Base-by-base conservation (phyloP, 2,329 filamentous ascomycete species). In the Proliferodiscus dingleyae region DNA sequence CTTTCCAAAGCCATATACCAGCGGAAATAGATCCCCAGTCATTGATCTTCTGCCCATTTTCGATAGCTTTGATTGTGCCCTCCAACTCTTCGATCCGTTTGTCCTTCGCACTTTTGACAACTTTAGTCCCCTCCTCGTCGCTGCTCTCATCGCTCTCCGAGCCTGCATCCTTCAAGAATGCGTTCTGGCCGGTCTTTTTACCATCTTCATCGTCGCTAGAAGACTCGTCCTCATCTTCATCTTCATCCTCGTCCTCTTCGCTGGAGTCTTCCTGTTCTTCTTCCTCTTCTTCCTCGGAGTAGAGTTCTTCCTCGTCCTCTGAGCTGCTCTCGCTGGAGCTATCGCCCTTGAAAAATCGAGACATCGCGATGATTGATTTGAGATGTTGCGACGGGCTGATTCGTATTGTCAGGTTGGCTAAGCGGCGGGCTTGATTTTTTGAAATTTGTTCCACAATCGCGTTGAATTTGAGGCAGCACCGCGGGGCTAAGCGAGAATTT, bases 51-150 rank as follows among this genome's bases (percentile, higher is more conserved):
- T 93, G 78, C 52, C 88, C 90, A 72, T 98, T 98, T 66, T 97
- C 90, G 63, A 98, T 97, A 64, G 86, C 72, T 68, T 86, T 85
- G 63, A 97, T 87, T 34, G 84, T 95, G 49, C 81, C 79, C 68
- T 98, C 91, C 50, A 98, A 77, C 70, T 97, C 94, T 64, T 96
- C 91, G 57, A 89, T 77, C 52, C 93, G 82, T 80, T 98, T 98
- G 75, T 97, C 89, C 72, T 97, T 97, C 63, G 91, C 90, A 69
- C 89, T 96, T 79, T 95, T 96, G 64, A 97, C 87, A 61, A 93
- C 81, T 61, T 85, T 88, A 55, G 84, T 81, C 56, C 81, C 80
- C 55, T 96, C 91, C 55, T 93, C 88, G 55, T 93, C 90, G 65
- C 89, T 90, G 61, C 77, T 81, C 46, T 89, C 83, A 55, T 90